phyloP scores from a whole-genome alignment of 2,329 filamentous ascomycete species.

The Fusarium sp. region DNA sequence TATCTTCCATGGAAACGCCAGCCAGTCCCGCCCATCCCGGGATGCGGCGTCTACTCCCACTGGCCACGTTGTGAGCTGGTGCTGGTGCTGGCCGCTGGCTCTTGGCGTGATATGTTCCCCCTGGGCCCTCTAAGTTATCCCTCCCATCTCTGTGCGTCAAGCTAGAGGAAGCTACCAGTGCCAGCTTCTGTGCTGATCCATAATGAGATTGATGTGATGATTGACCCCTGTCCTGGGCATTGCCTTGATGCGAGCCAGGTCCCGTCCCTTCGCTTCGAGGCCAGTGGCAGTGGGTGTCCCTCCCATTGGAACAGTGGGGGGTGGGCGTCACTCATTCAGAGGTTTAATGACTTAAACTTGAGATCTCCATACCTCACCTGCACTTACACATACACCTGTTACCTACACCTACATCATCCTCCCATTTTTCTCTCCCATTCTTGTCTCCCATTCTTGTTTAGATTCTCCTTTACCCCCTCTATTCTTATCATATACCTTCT shows the following conservation, averaged over 20 bases:
- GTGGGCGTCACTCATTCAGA: slow-evolving; percentile 22
- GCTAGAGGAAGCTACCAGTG: slow-evolving; percentile 17
- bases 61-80: slow-evolving; percentile 38
- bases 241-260: background rate
- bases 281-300: slow-evolving; percentile 8
- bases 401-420: slow-evolving; percentile 24
- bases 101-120: slow-evolving; percentile 21
- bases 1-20: slow-evolving; percentile 19
- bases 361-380: slow-evolving; percentile 29
- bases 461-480: slow-evolving; percentile 17
- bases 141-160: slow-evolving; percentile 29
- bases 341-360: slow-evolving; percentile 22
- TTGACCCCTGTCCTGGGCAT: slow-evolving; percentile 24
- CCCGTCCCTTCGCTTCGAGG: background rate
- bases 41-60: slow-evolving; percentile 44
- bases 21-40: slow-evolving; percentile 35
- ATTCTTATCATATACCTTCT: slow-evolving; percentile 2
- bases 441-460: slow-evolving; percentile 26
- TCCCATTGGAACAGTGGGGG: slow-evolving; percentile 26
- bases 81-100: slow-evolving; percentile 29
- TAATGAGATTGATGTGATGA: slow-evolving; percentile 35
- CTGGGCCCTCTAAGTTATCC: slow-evolving; percentile 17
- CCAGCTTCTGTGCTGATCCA: slow-evolving; percentile 32
- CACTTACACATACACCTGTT: slow-evolving; percentile 3
- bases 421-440: slow-evolving; percentile 16